Percentiles rank a stretch among this genome's conserved stretches.
phyloP scores from a whole-genome alignment of 805 yeast genomes.

The Danielozyma ontarioensis region DNA sequence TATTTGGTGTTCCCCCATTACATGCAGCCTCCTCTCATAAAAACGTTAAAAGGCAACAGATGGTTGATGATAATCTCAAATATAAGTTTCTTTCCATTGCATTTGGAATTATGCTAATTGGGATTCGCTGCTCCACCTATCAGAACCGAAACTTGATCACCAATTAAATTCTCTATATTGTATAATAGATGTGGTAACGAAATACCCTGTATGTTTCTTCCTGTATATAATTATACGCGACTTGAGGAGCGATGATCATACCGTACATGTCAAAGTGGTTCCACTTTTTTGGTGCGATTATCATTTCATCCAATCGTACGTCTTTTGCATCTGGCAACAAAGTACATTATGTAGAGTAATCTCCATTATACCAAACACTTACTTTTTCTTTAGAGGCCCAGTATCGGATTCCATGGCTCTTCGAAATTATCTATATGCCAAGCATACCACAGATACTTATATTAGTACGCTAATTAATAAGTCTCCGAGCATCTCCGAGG shows the following conservation, averaged over 20 bases:
- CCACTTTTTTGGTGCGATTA: too few relatives aligned
- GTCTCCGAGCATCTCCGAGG: slow-evolving; percentile 2
- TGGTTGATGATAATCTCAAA: slow-evolving; percentile 36
- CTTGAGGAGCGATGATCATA: too few relatives aligned
- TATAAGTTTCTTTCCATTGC: slow-evolving; percentile 39
- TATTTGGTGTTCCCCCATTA: slow-evolving; percentile 23
- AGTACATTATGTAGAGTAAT: too few relatives aligned
- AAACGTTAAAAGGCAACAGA: slow-evolving; percentile 15
- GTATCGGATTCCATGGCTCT: too few relatives aligned
- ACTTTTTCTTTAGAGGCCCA: too few relatives aligned
- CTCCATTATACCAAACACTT: too few relatives aligned
- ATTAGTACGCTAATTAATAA: slow-evolving; percentile 12
- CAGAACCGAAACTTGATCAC: slow-evolving; percentile 10
- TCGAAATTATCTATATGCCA: slow-evolving; percentile 37
- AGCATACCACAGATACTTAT: slow-evolving; percentile 21
- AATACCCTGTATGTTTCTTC: too few relatives aligned
- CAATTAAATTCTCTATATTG: slow-evolving; percentile 1
- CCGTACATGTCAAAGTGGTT: too few relatives aligned
- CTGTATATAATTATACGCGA: too few relatives aligned
- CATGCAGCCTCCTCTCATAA: too few relatives aligned
- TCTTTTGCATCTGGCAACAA: too few relatives aligned
- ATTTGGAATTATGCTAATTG: slow-evolving; percentile 37
- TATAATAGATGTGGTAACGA: not conserved
- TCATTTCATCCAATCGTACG: too few relatives aligned
- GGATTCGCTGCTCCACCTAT: slow-evolving; percentile 29